phyloP scores from a whole-genome alignment of 1,284 basidiomycete genomes.

The Megacollybia platyphylla region DNA sequence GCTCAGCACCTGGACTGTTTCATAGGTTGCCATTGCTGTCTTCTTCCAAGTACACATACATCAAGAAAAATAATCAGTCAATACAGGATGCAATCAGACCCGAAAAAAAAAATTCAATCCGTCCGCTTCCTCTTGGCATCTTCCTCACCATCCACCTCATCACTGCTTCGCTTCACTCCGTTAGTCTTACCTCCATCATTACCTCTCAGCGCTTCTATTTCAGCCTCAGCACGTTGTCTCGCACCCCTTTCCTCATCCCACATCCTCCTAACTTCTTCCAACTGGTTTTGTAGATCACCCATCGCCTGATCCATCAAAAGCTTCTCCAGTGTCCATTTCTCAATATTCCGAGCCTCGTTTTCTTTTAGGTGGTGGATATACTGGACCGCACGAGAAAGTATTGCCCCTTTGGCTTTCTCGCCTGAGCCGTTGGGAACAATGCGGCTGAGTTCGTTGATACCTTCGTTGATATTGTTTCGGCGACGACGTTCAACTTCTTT shows the following conservation, averaged over 20 bases:
- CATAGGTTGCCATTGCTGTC: no score
- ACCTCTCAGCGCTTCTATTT: slow-evolving; percentile 34
- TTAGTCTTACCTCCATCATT: not conserved
- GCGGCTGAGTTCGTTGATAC: slow-evolving; percentile 83
- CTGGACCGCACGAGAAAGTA: slow-evolving; percentile 73
- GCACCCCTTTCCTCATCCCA: slow-evolving; percentile 61
- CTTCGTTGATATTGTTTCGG: slow-evolving; percentile 90
- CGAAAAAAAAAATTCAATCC: slow-evolving; percentile 16
- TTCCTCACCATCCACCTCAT: slow-evolving; percentile 14
- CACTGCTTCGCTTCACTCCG: slow-evolving; percentile 8
- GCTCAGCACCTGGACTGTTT: no score
- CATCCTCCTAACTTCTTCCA: slow-evolving; percentile 61
- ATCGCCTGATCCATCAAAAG: slow-evolving; percentile 85
- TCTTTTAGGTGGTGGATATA: slow-evolving; percentile 87
- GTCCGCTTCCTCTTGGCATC: slow-evolving; percentile 24
- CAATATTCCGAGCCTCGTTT: slow-evolving; percentile 82
- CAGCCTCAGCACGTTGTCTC: slow-evolving; percentile 44
- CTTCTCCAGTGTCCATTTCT: slow-evolving; percentile 93
- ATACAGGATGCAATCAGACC: no score
- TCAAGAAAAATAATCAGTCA: no score
- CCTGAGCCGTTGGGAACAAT: slow-evolving; percentile 83
- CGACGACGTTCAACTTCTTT: slow-evolving; percentile 96
- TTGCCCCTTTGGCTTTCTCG: slow-evolving; percentile 83
- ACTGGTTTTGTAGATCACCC: slow-evolving; percentile 70
- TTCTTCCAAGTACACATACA: no score